Evolutionary conservation across 2,329 filamentous ascomycete genomes (phyloP), one percentile per base, ranked within the genome.

Genomic region (Aspergillus aculeatus): DNA sequence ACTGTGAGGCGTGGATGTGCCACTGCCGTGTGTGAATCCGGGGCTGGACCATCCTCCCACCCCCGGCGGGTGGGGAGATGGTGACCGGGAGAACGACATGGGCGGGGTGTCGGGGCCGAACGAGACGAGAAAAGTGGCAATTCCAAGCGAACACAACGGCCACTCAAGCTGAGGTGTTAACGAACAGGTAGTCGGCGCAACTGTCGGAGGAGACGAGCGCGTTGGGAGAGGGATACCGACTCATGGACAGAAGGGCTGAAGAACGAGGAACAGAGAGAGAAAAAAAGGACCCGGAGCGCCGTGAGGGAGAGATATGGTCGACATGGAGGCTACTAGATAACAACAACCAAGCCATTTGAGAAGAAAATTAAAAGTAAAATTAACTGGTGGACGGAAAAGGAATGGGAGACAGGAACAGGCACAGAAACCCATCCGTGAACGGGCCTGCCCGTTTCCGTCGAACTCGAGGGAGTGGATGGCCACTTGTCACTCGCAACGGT

Each of bases 71-170:
- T 87, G 84, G 63, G 93, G 94, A 58, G 92, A 96, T 54, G 93
- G 91, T 72, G 91, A 96, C 78, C 92, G 87, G 67, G 92, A 95
- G 64, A 94, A 80, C 67, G 90, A 90, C 93, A 96, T 96, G 69
- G 68, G 65, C 64, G 80, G 78, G 66, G 77, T 71, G 68, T 78
- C 81, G 48, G 86, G 83, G 54, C 82, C 87, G 71, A 84, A 82
- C 84, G 75, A 60, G 41, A 35, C 44, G 41, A 24, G 56, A 32
- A 54, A 50, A 31, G 38, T 24, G 49, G 49, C 50, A 31, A 58
- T 52, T 53, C 24, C 24, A 44, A 19, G 48, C 21, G 29, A 38
- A 14, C 32, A 50, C 31, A 21, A 44, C 48, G 41, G 41, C 53
- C 41, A 44, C 41, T 23, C 41, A 35, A 26, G 26, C 26, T 29